Evolutionary conservation across 164 flowering plant genomes (phyloP).

Genomic region (Nymphaea colorata): DNA sequence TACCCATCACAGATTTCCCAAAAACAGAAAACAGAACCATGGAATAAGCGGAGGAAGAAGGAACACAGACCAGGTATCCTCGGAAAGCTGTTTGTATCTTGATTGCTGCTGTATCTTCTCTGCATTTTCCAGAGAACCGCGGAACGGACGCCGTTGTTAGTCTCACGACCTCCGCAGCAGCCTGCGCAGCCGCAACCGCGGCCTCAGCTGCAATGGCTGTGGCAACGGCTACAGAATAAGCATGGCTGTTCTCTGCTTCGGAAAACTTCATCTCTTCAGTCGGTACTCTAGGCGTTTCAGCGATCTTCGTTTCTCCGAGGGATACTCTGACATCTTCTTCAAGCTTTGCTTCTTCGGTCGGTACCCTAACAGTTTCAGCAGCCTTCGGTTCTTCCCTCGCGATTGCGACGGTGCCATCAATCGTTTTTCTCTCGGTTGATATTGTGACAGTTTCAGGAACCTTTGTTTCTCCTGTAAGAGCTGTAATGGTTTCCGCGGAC

Average conservation of each 20-base stretch:
- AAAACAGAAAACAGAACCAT: too few relatives aligned
- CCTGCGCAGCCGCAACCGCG: constrained; percentile 80
- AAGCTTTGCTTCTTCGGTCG: background rate
- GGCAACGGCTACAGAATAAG: constrained; percentile 65
- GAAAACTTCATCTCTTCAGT: background rate
- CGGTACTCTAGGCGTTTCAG: background rate
- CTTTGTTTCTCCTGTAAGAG: background rate
- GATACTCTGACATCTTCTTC: background rate
- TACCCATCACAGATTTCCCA: too few relatives aligned
- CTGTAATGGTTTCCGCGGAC: background rate
- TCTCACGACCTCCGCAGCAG: constrained; percentile 73
- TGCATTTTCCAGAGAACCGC: constrained; percentile 45
- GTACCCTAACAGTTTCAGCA: background rate
- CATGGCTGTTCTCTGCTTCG: constrained; percentile 38
- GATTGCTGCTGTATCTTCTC: constrained; percentile 66
- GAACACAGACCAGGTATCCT: constrained; percentile 46
- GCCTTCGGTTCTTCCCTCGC: background rate
- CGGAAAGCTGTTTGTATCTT: constrained; percentile 77
- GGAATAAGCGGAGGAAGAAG: background rate
- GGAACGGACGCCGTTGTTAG: constrained; percentile 22
- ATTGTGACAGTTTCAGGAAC: background rate
- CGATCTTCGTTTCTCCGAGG: background rate
- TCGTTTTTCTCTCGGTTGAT: background rate
- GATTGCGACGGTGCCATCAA: background rate
- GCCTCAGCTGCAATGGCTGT: constrained; percentile 81